Evolutionary conservation across 768 basidiomycete species (phyloP), one percentile per base, ranked within the genome.

Genomic region (Omphalotus guepiniiformis): DNA sequence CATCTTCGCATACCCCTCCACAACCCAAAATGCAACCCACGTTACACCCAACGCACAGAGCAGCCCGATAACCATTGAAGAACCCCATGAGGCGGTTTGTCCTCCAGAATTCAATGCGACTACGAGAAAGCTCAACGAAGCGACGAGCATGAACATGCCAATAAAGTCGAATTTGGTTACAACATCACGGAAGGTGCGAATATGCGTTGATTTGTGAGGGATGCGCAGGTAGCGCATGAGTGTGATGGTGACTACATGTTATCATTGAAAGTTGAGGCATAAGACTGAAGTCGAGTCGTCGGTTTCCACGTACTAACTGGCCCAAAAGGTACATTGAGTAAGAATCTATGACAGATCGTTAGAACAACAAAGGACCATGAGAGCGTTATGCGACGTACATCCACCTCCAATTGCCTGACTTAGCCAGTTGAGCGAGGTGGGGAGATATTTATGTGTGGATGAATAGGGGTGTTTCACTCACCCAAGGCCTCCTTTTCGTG

Each of bases 401-500:
- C 62, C 62, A 63, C 41, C 60, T 51, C 62, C 62, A 63, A 26
- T 63, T 56, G 15, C 58, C 62, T 9, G 59, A 57, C 40, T 55
- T 55, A 3, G 57, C 49, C 9, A 63, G 50, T n/a, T n/a, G n/a
- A n/a, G n/a, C n/a, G n/a, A n/a, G n/a, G n/a, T n/a, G n/a, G n/a
- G n/a, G n/a, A n/a, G n/a, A n/a, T n/a, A n/a, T n/a, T n/a, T n/a
- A n/a, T n/a, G n/a, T n/a, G n/a, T n/a, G n/a, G n/a, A n/a, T n/a
- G n/a, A n/a, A n/a, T n/a, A n/a, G n/a, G n/a, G n/a, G n/a, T n/a
- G n/a, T n/a, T n/a, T n/a, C n/a, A n/a, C n/a, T n/a, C n/a, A n/a
- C n/a, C n/a, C n/a, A n/a, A n/a, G n/a, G n/a, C n/a, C n/a, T n/a
- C n/a, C n/a, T n/a, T n/a, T n/a, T n/a, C n/a, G n/a, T n/a, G n/a